Evolutionary conservation across 768 basidiomycete genomes (phyloP), one percentile per base, ranked within the genome.

Genomic region (Rhodotorula kratochvilovae): DNA sequence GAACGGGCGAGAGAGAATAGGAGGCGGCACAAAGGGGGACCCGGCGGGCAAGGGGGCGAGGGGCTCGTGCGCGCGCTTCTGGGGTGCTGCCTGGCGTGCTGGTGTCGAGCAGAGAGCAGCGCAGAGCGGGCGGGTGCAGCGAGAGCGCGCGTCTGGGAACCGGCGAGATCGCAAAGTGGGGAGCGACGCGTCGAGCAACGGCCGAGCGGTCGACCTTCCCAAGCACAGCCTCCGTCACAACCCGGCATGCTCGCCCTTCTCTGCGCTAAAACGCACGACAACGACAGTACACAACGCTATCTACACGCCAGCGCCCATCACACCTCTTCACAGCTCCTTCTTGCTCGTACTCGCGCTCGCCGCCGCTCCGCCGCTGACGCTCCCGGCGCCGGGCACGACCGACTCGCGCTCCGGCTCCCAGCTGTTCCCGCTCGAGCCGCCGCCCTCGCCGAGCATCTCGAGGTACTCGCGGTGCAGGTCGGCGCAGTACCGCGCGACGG

Each of bases 381-480:
- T 27, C n/a, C 48, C 25, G 23, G 12, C 48, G 27, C n/a, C 51
- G 13, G 51, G 15, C 12, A n/a, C n/a, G 17, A 46, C 45, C 45
- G 45, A 16, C 27, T 51, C n/a, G 13, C 25, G 27, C 29, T 53
- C 23, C 3, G 56, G 57, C 36, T 50, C 29, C 65, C 48, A 71
- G n/a, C 63, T 61, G 61, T 60, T 56, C 12, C 66, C 70, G n/a
- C 21, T 35, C 21, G 61, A 63, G 0, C 66, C 62, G 4, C 42
- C 58, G 7, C 70, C 70, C 46, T 67, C 55, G 19, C 72, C 72
- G 11, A 70, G 16, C 68, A 74, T 66, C 68, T 74, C 73, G 46
- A 42, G 61, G n/a, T 53, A 58, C 55, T 74, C 73, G 27, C 66
- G 53, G 29, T 70, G 39, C 15, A 74, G 31, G 29, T 74, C 69